A percentile compares a stretch with the other conserved stretches of the same genome.
These are phyloP conservation scores for Microstegium vimineum DNA, from an alignment of 176 grass and related monocot genomes.

Conservation along the genomic window DNA sequence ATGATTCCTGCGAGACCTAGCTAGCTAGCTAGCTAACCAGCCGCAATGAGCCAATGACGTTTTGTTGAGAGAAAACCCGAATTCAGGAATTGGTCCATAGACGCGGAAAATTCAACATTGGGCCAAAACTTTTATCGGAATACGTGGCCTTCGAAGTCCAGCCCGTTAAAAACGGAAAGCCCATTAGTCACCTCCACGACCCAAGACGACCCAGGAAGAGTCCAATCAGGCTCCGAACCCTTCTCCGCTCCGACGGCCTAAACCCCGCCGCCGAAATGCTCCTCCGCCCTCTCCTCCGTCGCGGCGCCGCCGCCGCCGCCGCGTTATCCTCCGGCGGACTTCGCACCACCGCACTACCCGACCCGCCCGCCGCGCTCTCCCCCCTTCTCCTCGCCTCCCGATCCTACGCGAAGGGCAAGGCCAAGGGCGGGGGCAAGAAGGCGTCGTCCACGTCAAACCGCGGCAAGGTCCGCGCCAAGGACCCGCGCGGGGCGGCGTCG, in stretches of 20 bases:
- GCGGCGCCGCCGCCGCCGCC: slow-evolving; percentile 25
- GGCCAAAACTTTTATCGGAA: not conserved
- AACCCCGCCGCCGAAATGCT: slow-evolving; percentile 53
- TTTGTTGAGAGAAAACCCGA: too few relatives aligned
- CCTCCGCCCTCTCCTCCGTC: slow-evolving; percentile 59
- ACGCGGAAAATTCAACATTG: too few relatives aligned
- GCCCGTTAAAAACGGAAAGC: not conserved
- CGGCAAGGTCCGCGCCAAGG: slow-evolving; percentile 61
- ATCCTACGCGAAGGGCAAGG: slow-evolving; percentile 74
- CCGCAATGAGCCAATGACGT: too few relatives aligned
- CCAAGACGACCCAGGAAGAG: not conserved
- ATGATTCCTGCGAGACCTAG: too few relatives aligned
- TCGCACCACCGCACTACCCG: not conserved
- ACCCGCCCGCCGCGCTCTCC: slow-evolving; percentile 18
- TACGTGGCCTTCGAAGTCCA: not conserved
- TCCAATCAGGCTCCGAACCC: not conserved
- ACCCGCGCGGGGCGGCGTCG: slow-evolving; percentile 37
- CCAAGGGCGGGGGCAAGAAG: slow-evolving; percentile 53
- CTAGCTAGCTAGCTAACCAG: too few relatives aligned
- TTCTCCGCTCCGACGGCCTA: slow-evolving; percentile 31
- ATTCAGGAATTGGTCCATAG: too few relatives aligned
- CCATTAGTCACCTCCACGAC: not conserved
- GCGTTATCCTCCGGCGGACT: not conserved
- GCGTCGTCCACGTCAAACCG: slow-evolving; percentile 35
- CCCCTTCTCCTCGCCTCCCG: slow-evolving; percentile 34